phyloP scores from a whole-genome alignment of 2,329 filamentous ascomycete genomes.

The Penicillium sclerotiorum region DNA sequence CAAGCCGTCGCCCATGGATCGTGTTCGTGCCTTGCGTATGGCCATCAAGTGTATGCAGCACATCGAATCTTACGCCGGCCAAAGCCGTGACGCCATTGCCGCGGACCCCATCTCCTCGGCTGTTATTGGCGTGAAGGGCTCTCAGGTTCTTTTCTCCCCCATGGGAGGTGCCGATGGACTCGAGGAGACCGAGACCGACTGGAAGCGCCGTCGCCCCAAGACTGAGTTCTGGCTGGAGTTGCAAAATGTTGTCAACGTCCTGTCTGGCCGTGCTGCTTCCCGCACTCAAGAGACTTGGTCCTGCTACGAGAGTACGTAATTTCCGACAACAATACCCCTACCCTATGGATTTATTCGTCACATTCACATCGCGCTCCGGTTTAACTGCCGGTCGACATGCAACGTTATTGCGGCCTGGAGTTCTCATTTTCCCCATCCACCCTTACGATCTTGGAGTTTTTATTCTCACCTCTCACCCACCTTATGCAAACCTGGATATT shows the following conservation, averaged over 20 bases:
- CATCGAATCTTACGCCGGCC: slow-evolving; percentile 74
- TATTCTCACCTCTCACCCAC: not conserved
- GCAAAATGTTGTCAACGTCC: slow-evolving; percentile 78
- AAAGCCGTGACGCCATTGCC: slow-evolving; percentile 67
- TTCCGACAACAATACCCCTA: not conserved
- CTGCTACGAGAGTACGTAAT: slow-evolving; percentile 35
- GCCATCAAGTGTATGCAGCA: slow-evolving; percentile 95
- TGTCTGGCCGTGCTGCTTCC: slow-evolving; percentile 69
- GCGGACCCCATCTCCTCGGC: slow-evolving; percentile 72
- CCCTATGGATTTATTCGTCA: not conserved
- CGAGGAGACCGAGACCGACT: slow-evolving; percentile 86
- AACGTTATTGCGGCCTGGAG: too few species aligned
- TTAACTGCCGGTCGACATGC: too few species aligned
- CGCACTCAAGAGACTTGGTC: slow-evolving; percentile 29
- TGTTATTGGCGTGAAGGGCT: slow-evolving; percentile 92
- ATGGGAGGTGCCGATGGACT: slow-evolving; percentile 67
- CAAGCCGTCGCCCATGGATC: slow-evolving; percentile 92
- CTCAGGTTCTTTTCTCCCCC: slow-evolving; percentile 81
- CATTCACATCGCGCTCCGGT: not conserved
- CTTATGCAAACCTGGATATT: slow-evolving; percentile 13
- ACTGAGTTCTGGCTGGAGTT: slow-evolving; percentile 82
- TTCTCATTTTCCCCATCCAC: too few species aligned
- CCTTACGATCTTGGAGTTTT: not conserved
- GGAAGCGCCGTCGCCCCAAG: slow-evolving; percentile 83
- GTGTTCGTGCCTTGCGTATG: slow-evolving; percentile 85